These are phyloP conservation scores for Apiospora rasikravindrae DNA, from an alignment of 2,329 filamentous ascomycete genomes.

Conservation along the genomic window DNA sequence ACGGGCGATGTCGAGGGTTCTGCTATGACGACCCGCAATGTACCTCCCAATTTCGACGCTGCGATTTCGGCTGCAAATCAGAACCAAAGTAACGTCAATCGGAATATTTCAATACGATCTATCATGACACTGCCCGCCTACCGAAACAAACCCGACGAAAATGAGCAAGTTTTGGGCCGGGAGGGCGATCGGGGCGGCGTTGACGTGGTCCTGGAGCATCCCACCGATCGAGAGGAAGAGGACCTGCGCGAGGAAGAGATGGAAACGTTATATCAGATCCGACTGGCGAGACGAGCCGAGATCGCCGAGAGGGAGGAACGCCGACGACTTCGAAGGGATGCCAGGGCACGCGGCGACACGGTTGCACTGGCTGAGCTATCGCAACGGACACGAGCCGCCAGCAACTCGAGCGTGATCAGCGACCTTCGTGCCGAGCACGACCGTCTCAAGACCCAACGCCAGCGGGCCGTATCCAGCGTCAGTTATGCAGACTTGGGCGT, in stretches of 20 bases:
- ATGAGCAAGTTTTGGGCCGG: conserved; percentile 82
- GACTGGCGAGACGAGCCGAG: conserved; percentile 76
- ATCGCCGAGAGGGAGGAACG: conserved; percentile 78
- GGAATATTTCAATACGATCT: conserved; percentile 87
- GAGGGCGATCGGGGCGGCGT: conserved; percentile 93
- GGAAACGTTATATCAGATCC: conserved; percentile 90
- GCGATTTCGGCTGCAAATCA: conserved; percentile 35
- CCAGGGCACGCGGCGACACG: conserved; percentile 72
- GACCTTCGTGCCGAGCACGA: conserved; percentile 62
- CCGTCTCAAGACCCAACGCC: conserved; percentile 62
- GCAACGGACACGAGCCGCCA: conserved; percentile 56
- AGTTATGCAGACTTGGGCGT: conserved; percentile 79
- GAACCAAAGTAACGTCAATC: conserved; percentile 60
- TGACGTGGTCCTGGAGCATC: conserved; percentile 86
- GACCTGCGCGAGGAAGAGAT: conserved; percentile 84
- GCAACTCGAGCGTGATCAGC: conserved; percentile 59
- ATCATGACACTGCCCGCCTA: conserved; percentile 94
- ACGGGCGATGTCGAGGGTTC: conserved; percentile 27
- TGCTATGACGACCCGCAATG: conserved; percentile 20
- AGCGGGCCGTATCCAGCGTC: conserved; percentile 74
- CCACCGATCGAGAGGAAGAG: conserved; percentile 81
- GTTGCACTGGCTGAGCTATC: conserved; percentile 71
- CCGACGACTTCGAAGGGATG: conserved; percentile 72
- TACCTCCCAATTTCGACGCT: conserved; percentile 23
- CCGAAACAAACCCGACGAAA: conserved; percentile 71